Evolutionary conservation across 768 basidiomycete species (phyloP).

Genomic region (Trametopsis cervina): DNA sequence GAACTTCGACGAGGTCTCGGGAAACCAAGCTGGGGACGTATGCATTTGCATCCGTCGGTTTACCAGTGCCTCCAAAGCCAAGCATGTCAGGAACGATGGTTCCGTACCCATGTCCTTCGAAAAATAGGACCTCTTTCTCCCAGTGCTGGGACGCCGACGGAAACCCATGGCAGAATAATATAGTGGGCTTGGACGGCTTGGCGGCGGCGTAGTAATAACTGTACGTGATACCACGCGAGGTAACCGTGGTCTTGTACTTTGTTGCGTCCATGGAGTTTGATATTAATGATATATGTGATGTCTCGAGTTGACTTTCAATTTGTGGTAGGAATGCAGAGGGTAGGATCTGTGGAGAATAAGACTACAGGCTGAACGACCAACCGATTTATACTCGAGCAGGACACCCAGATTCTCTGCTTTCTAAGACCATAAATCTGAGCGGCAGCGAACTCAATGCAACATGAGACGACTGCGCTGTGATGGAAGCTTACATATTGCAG

Average conservation of each 20-base stretch:
- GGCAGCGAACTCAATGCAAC: too few species aligned
- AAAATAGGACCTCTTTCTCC: slow-evolving; percentile 32
- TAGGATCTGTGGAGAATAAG: too few species aligned
- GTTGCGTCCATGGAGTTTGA: slow-evolving; percentile 6
- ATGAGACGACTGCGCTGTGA: too few species aligned
- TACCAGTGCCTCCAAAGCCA: slow-evolving; percentile 38
- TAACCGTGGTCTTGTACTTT: slow-evolving; percentile 26
- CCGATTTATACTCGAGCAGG: too few species aligned
- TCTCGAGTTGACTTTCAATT: too few species aligned
- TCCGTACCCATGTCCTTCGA: slow-evolving; percentile 35
- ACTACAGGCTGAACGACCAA: too few species aligned
- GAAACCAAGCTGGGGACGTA: slow-evolving; percentile 22
- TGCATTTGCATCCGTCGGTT: slow-evolving; percentile 24
- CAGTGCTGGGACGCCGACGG: slow-evolving; percentile 36
- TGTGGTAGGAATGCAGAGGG: too few species aligned
- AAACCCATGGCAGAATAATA: slow-evolving; percentile 40
- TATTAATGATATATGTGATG: too few species aligned
- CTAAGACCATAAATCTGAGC: too few species aligned
- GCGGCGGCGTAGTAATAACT: slow-evolving; percentile 27
- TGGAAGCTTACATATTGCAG: too few species aligned
- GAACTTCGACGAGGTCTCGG: slow-evolving; percentile 27
- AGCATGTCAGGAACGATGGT: slow-evolving; percentile 37
- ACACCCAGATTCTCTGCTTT: too few species aligned
- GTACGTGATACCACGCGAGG: slow-evolving; percentile 29
- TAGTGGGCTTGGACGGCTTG: slow-evolving; percentile 26